A percentile compares a stretch with the other conserved stretches of the same genome.
Evolutionary conservation across 805 yeast species (phyloP).

Genomic region (Barnettozyma californica): DNA sequence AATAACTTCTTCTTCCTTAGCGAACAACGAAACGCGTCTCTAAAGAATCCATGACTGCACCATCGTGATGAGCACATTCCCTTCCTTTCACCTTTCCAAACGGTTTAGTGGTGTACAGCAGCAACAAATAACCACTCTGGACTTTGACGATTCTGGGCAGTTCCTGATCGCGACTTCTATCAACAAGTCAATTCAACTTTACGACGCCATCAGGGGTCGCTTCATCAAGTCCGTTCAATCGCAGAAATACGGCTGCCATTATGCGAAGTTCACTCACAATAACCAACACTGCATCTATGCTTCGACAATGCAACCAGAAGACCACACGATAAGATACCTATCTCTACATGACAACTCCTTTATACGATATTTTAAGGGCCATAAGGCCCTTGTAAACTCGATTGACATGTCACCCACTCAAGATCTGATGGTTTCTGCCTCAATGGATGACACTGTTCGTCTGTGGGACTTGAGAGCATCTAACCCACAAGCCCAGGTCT

Average conservation of each 20-base stretch:
- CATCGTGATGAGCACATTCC: conserved; percentile 2
- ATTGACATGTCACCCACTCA: conserved; percentile 69
- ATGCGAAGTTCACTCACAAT: conserved; percentile 78
- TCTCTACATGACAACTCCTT: conserved; percentile 74
- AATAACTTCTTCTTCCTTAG: not conserved
- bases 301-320: conserved; percentile 64
- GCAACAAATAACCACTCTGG: conserved; percentile 55
- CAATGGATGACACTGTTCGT: conserved; percentile 75
- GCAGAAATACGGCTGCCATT: conserved; percentile 88
- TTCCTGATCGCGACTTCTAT: conserved; percentile 69
- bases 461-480: conserved; percentile 81
- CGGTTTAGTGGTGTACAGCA: conserved; percentile 32
- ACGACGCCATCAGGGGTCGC: conserved; percentile 66
- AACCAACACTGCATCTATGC: conserved; percentile 73
- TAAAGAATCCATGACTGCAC: not conserved
- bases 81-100: conserved; percentile 38
- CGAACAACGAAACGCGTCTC: not conserved
- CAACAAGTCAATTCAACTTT: conserved; percentile 79
- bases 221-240: conserved; percentile 66
- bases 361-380: conserved; percentile 84
- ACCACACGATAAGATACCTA: conserved; percentile 69
- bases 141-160: conserved; percentile 81
- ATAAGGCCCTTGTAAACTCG: conserved; percentile 66
- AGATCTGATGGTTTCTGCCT: conserved; percentile 59
- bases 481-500: conserved; percentile 47